phyloP scores from a whole-genome alignment of 2,329 filamentous ascomycete genomes.

The Pestalotiopsis sp. region DNA sequence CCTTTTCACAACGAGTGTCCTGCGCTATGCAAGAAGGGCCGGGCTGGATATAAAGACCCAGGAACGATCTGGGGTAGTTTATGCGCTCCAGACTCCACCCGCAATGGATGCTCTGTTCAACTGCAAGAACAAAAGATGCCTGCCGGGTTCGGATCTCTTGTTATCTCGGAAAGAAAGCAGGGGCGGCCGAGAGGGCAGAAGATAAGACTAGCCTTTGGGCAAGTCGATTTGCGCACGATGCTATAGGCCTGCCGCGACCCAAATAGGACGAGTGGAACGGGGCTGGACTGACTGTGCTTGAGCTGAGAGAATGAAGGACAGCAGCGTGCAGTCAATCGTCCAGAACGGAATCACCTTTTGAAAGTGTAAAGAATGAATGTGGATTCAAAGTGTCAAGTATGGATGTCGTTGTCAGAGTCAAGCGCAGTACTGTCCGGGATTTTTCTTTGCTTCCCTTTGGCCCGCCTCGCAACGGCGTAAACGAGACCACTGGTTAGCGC shows the following conservation, averaged over 20 bases:
- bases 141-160: slow-evolving; percentile 2
- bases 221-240: not conserved
- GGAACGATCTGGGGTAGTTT: not conserved
- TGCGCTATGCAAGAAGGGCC: not conserved
- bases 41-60: not conserved
- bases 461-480: not conserved
- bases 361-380: not conserved
- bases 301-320: not conserved
- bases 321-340: not conserved
- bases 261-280: not conserved
- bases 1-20: not conserved
- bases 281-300: not conserved
- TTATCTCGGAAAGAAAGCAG: not conserved
- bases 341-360: not conserved
- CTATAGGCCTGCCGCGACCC: not conserved
- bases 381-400: not conserved
- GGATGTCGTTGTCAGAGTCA: not conserved
- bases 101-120: not conserved
- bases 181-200: not conserved
- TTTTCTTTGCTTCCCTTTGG: not conserved
- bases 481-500: not conserved
- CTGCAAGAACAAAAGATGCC: not conserved
- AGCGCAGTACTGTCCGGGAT: not conserved
- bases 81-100: not conserved
- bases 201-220: not conserved